A percentile compares a stretch with the other conserved stretches of the same genome.
Evolutionary conservation across 805 yeast genomes (phyloP).

Genomic region (Isabelozyma rhagii): DNA sequence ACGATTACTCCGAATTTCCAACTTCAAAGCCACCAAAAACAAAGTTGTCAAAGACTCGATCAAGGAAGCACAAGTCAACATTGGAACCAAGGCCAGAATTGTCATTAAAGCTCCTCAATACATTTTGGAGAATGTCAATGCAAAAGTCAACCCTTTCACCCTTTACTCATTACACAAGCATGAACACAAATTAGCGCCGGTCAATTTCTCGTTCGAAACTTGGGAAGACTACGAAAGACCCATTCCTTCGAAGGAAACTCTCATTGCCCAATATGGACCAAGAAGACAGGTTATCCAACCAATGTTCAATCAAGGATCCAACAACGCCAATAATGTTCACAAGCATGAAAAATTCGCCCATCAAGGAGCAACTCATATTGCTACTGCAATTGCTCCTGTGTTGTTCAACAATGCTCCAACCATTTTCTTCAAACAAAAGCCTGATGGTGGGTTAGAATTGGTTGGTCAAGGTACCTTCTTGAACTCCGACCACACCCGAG

Average conservation of each 20-base stretch:
- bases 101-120: constrained; percentile 55
- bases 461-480: constrained; percentile 89
- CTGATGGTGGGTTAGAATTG: constrained; percentile 55
- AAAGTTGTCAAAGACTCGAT: constrained; percentile 59
- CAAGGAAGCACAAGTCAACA: constrained; percentile 37
- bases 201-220: constrained; percentile 75
- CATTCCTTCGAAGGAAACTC: constrained; percentile 73
- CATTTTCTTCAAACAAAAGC: constrained; percentile 65
- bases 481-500: constrained; percentile 80
- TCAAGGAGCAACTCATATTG: constrained; percentile 64
- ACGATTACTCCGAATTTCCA: constrained; percentile 68
- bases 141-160: constrained; percentile 49
- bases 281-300: constrained; percentile 85
- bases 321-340: constrained; percentile 80
- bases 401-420: constrained; percentile 83
- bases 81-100: constrained; percentile 64
- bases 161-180: constrained; percentile 75
- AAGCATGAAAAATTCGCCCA: constrained; percentile 83
- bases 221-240: constrained; percentile 92
- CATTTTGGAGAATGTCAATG: constrained; percentile 42
- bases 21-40: constrained; percentile 73
- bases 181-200: constrained; percentile 82
- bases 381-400: constrained; percentile 86
- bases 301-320: constrained; percentile 72
- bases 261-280: constrained; percentile 90